These are phyloP conservation scores for Bombardia bombarda DNA, from an alignment of 495 filamentous ascomycete species.

Conservation along the genomic window DNA sequence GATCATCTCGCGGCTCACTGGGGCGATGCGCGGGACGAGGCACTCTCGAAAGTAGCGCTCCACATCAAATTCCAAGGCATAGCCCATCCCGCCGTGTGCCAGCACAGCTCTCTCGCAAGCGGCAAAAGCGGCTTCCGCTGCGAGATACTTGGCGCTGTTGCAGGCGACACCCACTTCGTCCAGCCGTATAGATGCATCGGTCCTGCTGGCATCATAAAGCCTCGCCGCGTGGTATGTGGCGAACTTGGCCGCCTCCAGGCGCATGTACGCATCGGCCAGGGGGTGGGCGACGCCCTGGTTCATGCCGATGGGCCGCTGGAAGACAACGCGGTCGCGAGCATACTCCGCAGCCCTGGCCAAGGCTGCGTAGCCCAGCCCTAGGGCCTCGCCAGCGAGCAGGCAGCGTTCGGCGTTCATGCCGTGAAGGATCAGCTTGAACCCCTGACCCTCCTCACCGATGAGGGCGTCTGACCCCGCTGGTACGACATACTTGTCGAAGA, in stretches of 20 bases:
- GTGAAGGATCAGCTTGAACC: slow-evolving; percentile 70
- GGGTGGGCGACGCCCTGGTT: slow-evolving; percentile 74
- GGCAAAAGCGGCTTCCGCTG: slow-evolving; percentile 68
- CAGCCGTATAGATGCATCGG: slow-evolving; percentile 48
- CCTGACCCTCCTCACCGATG: slow-evolving; percentile 62
- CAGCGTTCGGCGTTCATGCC: slow-evolving; percentile 81
- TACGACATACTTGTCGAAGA: slow-evolving; percentile 67
- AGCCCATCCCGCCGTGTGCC: slow-evolving; percentile 68
- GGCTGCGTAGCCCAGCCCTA: slow-evolving; percentile 69
- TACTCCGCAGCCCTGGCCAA: slow-evolving; percentile 57
- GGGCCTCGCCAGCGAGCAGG: slow-evolving; percentile 67
- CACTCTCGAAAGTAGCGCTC: slow-evolving; percentile 70
- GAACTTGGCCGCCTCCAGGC: slow-evolving; percentile 70
- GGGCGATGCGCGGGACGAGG: slow-evolving; percentile 67
- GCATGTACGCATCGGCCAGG: slow-evolving; percentile 67
- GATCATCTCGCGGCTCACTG: slow-evolving; percentile 74
- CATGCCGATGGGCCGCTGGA: slow-evolving; percentile 61
- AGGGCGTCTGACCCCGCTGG: slow-evolving; percentile 49
- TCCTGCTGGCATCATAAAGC: slow-evolving; percentile 54
- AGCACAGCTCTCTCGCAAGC: slow-evolving; percentile 65
- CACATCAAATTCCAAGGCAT: slow-evolving; percentile 71
- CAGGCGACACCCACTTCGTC: slow-evolving; percentile 62
- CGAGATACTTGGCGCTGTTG: slow-evolving; percentile 72
- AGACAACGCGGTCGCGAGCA: slow-evolving; percentile 60
- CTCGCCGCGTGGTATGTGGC: slow-evolving; percentile 71